Conservation (phyloP, 139 green algal species). For the Astrephomene gubernaculifera region DNA sequence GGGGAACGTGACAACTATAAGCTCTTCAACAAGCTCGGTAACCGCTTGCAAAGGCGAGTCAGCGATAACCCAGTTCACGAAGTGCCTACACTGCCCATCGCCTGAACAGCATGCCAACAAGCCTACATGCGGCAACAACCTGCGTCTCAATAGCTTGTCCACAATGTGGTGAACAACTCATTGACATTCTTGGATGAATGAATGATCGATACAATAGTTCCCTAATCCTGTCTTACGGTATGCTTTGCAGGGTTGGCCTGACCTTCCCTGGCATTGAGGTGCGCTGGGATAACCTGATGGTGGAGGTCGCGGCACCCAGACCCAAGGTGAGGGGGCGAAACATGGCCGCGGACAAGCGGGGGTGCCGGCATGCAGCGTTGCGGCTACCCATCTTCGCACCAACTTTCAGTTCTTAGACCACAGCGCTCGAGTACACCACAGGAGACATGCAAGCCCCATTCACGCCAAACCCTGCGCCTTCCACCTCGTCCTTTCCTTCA, state of each 20-base stretch:
- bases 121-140: not conserved
- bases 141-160: not conserved
- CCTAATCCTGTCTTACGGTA: not conserved
- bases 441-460: no score
- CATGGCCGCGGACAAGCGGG: not conserved
- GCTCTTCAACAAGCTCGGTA: not conserved
- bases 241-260: not conserved
- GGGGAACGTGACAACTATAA: not conserved
- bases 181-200: no score
- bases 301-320: not conserved
- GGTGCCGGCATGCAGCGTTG: not conserved
- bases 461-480: no score
- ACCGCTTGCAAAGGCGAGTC: not conserved
- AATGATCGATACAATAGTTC: not conserved
- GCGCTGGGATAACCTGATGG: slow-evolving; percentile 18
- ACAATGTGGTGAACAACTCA: no score
- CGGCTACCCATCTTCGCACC: not conserved
- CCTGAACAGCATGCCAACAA: not conserved
- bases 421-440: no score
- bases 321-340: not conserved
- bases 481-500: not conserved
- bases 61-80: not conserved
- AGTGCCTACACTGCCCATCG: not conserved
- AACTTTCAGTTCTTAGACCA: not conserved
- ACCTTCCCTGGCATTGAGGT: slow-evolving; percentile 27